These are phyloP conservation scores for Benincasa hispida DNA, from an alignment of 306 rosid genomes.

Conservation along the genomic window DNA sequence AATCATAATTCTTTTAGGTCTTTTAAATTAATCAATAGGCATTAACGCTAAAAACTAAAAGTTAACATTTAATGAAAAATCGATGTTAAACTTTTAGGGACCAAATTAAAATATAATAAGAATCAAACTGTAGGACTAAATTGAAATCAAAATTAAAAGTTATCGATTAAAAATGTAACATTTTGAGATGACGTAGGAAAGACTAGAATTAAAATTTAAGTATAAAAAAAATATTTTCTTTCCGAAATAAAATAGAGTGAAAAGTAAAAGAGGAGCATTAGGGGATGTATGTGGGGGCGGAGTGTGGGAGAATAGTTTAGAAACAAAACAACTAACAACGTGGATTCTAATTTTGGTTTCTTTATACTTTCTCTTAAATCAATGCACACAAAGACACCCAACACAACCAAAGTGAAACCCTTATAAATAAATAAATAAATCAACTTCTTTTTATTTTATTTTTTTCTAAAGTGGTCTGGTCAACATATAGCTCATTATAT, in stretches of 20 bases:
- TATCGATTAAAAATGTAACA: too few relatives aligned
- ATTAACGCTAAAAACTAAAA: too few relatives aligned
- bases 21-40: too few relatives aligned
- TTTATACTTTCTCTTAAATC: slow-evolving; percentile 69
- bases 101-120: too few relatives aligned
- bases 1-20: too few relatives aligned
- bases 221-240: too few relatives aligned
- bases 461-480: slow-evolving; percentile 1
- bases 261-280: slow-evolving; percentile 13
- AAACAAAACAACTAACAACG: background rate
- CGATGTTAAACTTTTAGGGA: too few relatives aligned
- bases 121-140: too few relatives aligned
- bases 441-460: background rate
- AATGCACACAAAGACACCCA: slow-evolving; percentile 40
- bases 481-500: slow-evolving; percentile 14
- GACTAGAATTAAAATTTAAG: too few relatives aligned
- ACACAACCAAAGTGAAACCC: slow-evolving; percentile 33
- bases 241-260: background rate
- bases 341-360: slow-evolving; percentile 10
- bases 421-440: background rate
- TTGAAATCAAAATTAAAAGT: too few relatives aligned
- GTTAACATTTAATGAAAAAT: too few relatives aligned
- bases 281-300: slow-evolving; percentile 5
- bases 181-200: too few relatives aligned
- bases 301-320: background rate